Evolutionary conservation across 2,329 filamentous ascomycete genomes (phyloP).

Genomic region (Aspergillus sp.): DNA sequence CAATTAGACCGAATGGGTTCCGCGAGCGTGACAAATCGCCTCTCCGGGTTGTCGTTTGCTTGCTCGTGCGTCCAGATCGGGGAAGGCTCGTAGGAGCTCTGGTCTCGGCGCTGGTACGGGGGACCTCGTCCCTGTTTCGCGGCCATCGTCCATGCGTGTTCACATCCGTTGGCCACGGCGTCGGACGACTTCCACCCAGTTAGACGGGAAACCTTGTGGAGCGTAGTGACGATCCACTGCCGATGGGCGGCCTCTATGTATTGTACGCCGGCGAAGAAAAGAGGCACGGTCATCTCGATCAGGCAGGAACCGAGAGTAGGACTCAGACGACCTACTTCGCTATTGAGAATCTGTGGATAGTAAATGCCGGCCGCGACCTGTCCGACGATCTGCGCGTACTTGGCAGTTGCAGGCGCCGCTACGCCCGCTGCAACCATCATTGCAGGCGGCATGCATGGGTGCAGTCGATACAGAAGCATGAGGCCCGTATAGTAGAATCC

Average conservation of each 20-base stretch:
- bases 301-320: slow-evolving; percentile 77
- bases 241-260: slow-evolving; percentile 72
- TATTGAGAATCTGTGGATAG: slow-evolving; percentile 41
- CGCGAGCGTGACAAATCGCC: slow-evolving; percentile 47
- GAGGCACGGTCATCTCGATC: slow-evolving; percentile 75
- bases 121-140: slow-evolving; percentile 73
- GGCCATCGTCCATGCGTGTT: slow-evolving; percentile 77
- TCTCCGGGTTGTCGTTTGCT: slow-evolving; percentile 39
- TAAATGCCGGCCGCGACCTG: slow-evolving; percentile 72
- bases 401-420: slow-evolving; percentile 68
- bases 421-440: slow-evolving; percentile 84
- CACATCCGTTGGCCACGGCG: slow-evolving; percentile 79
- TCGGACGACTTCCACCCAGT: slow-evolving; percentile 86
- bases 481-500: slow-evolving; percentile 81
- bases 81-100: slow-evolving; percentile 11
- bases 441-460: slow-evolving; percentile 87
- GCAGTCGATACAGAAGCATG: slow-evolving; percentile 77
- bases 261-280: slow-evolving; percentile 86
- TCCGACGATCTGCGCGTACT: slow-evolving; percentile 72
- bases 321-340: slow-evolving; percentile 57
- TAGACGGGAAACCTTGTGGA: slow-evolving; percentile 72
- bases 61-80: slow-evolving; percentile 4
- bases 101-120: slow-evolving; percentile 56
- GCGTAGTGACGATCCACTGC: slow-evolving; percentile 70
- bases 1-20: slow-evolving; percentile 49